phyloP scores from a whole-genome alignment of 495 filamentous ascomycete species.

The Podospora bellae-mahoneyi region DNA sequence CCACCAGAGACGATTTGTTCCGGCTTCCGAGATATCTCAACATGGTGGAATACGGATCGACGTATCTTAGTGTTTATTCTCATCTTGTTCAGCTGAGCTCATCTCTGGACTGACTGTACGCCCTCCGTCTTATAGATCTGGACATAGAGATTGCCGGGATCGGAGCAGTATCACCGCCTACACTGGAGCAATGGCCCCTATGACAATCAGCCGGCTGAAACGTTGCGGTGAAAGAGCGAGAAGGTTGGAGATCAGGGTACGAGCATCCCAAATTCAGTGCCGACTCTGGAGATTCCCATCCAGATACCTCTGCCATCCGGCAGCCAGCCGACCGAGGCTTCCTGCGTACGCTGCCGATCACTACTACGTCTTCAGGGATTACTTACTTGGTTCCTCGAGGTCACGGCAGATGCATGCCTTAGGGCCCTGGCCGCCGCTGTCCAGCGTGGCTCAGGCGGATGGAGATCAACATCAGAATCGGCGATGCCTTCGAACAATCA shows the following conservation, averaged over 20 bases:
- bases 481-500: conserved; percentile 1
- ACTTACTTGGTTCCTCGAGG: background rate
- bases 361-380: background rate
- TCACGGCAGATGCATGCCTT: background rate
- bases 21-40: background rate
- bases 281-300: background rate
- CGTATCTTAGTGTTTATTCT: background rate
- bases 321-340: background rate
- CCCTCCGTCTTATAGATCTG: background rate
- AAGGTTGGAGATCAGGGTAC: background rate
- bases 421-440: background rate
- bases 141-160: background rate
- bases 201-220: background rate
- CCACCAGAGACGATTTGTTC: background rate
- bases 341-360: background rate
- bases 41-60: background rate
- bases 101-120: background rate
- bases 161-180: background rate
- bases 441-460: background rate
- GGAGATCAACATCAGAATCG: conserved; percentile 1
- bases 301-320: background rate
- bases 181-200: background rate
- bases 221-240: background rate
- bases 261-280: background rate
- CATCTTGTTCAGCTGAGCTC: background rate